phyloP scores from a whole-genome alignment of 2,329 filamentous ascomycete species.

The Tolypocladium ovalisporum region DNA sequence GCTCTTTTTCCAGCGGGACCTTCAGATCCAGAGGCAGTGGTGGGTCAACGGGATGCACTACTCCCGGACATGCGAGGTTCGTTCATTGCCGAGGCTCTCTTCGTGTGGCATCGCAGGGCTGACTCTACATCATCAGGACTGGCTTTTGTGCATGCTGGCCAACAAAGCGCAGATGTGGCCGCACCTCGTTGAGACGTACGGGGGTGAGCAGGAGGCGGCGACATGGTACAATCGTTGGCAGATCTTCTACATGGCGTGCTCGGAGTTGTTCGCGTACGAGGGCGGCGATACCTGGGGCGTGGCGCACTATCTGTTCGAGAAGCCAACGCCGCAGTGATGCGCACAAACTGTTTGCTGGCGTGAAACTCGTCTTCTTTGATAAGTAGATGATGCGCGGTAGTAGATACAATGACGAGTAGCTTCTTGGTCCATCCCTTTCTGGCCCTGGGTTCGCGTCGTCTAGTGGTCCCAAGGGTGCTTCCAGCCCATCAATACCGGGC shows the following conservation, averaged over 20 bases:
- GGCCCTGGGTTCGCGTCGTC: background rate
- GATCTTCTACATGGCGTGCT: constrained; percentile 62
- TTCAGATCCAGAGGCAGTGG: constrained; percentile 53
- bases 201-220: constrained; percentile 38
- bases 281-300: constrained; percentile 60
- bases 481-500: constrained; percentile 74
- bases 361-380: background rate
- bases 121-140: constrained; percentile 30
- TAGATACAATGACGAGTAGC: background rate
- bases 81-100: constrained; percentile 4
- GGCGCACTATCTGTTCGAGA: constrained; percentile 56
- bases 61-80: constrained; percentile 56
- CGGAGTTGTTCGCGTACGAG: constrained; percentile 55
- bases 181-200: constrained; percentile 53
- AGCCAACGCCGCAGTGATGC: constrained; percentile 20
- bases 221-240: constrained; percentile 64
- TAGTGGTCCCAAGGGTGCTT: constrained; percentile 96
- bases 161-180: constrained; percentile 53
- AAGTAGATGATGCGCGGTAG: background rate
- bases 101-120: background rate
- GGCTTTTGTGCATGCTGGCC: constrained; percentile 48
- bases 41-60: constrained; percentile 62
- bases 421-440: background rate
- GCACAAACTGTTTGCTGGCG: background rate
- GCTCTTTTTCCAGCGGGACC: constrained; percentile 53